Conservation (phyloP, 2,329 filamentous ascomycete genomes). For the Nigrograna mackinnonii region DNA sequence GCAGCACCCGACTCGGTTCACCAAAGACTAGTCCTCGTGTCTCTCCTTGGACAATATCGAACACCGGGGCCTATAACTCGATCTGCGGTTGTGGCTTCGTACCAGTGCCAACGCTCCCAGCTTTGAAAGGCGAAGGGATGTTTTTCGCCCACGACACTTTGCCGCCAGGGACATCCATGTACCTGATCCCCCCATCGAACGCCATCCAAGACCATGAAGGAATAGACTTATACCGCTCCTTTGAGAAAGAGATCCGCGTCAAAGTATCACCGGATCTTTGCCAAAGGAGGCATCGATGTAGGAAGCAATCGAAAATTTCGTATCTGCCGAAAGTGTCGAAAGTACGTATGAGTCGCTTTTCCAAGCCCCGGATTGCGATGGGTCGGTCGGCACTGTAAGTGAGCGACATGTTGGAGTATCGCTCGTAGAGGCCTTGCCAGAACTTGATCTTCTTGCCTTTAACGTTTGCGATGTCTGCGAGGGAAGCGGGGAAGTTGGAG, state of each 20-base stretch:
- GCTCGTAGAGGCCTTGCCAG: slow-evolving; percentile 7
- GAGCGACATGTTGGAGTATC: slow-evolving; percentile 5
- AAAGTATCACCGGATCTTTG: slow-evolving; percentile 2
- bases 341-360: slow-evolving; percentile 6
- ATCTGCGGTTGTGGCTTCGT: too few relatives aligned
- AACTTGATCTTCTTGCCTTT: slow-evolving; percentile 5
- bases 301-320: slow-evolving; percentile 5
- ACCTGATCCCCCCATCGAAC: slow-evolving; percentile 7
- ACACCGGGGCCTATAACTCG: too few relatives aligned
- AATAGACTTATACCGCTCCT: neutral
- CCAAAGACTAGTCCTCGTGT: too few relatives aligned
- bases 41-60: too few relatives aligned
- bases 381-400: slow-evolving; percentile 4
- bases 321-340: slow-evolving; percentile 5
- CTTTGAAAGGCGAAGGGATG: slow-evolving; percentile 4
- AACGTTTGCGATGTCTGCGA: neutral
- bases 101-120: too few relatives aligned
- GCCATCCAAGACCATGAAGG: slow-evolving; percentile 13
- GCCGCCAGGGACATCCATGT: slow-evolving; percentile 6
- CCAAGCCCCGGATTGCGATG: slow-evolving; percentile 8
- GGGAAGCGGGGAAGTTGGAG: slow-evolving; percentile 6
- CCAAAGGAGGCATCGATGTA: slow-evolving; percentile 9
- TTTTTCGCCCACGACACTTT: slow-evolving; percentile 4
- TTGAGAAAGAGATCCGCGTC: neutral
- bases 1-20: too few relatives aligned